phyloP scores from a whole-genome alignment of 2,329 filamentous ascomycete genomes.

The Penicillium sp. region DNA sequence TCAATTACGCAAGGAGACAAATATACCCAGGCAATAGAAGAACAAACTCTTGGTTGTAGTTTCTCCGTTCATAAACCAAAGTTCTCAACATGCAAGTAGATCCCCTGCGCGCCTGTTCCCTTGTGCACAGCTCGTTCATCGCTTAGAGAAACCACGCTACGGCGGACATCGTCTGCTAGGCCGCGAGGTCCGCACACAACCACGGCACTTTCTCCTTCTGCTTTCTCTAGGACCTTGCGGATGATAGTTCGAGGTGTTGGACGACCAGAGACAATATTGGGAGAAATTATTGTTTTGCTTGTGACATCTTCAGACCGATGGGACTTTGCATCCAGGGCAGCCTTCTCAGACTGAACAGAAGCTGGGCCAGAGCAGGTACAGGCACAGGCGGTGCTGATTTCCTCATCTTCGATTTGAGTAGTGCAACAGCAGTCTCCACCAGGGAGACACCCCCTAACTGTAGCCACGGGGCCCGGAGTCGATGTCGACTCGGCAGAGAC shows the following conservation, averaged over 20 bases:
- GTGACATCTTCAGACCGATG: neutral
- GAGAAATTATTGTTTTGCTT: neutral
- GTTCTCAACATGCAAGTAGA: conserved; percentile 60
- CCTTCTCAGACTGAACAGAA: conserved; percentile 11
- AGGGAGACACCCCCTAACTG: conserved; percentile 25
- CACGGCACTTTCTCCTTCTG: conserved; percentile 62
- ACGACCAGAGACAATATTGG: conserved; percentile 49
- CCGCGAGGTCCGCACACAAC: conserved; percentile 62
- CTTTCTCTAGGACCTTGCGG: conserved; percentile 56
- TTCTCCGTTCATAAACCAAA: conserved; percentile 48
- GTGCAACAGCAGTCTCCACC: conserved; percentile 52
- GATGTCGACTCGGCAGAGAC: conserved; percentile 10
- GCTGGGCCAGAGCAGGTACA: conserved; percentile 41
- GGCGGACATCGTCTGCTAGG: conserved; percentile 56
- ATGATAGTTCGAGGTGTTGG: conserved; percentile 55
- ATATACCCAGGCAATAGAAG: neutral
- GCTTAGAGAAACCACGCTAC: conserved; percentile 56
- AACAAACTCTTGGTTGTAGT: too few relatives aligned
- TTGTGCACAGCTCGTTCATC: conserved; percentile 68
- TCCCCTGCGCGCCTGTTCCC: conserved; percentile 64
- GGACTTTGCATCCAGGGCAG: conserved; percentile 5
- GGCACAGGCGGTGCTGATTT: conserved; percentile 34
- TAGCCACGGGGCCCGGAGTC: conserved; percentile 1
- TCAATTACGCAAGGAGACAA: neutral
- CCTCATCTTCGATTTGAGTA: conserved; percentile 48